These are phyloP conservation scores for Colletotrichum australisinense DNA, from an alignment of 2,329 filamentous ascomycete genomes.

Conservation along the genomic window DNA sequence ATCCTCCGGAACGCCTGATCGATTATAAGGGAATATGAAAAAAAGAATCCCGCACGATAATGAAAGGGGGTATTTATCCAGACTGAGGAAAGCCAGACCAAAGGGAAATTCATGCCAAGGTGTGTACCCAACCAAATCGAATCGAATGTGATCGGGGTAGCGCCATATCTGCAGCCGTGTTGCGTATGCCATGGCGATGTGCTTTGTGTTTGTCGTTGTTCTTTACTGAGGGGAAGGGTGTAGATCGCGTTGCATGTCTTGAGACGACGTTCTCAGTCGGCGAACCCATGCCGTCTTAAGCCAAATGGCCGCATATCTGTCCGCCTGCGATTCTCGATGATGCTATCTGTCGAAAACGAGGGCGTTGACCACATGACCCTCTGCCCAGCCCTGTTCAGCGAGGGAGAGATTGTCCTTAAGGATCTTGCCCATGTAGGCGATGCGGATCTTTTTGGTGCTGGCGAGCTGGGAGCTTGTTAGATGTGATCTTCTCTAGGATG, in stretches of 20 bases:
- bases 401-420: slow-evolving; percentile 77
- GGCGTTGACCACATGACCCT: slow-evolving; percentile 81
- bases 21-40: neutral
- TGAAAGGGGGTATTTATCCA: slow-evolving; percentile 35
- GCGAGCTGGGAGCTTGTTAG: slow-evolving; percentile 60
- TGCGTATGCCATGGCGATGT: neutral
- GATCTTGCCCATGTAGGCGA: slow-evolving; percentile 85
- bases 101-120: neutral
- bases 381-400: slow-evolving; percentile 78
- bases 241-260: neutral
- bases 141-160: neutral
- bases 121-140: neutral
- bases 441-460: slow-evolving; percentile 69
- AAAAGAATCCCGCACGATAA: slow-evolving; percentile 8
- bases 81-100: slow-evolving; percentile 17
- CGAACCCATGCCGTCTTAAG: neutral
- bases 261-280: neutral
- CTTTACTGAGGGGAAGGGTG: neutral
- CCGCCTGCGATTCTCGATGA: slow-evolving; percentile 11
- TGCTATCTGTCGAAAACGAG: slow-evolving; percentile 69
- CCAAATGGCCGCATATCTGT: neutral
- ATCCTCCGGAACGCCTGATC: slow-evolving; percentile 6
- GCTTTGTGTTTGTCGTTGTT: neutral
- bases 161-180: neutral
- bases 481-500: neutral